Base-by-base conservation (phyloP, 2,329 filamentous ascomycete species). In the Mariannaea elegans region DNA sequence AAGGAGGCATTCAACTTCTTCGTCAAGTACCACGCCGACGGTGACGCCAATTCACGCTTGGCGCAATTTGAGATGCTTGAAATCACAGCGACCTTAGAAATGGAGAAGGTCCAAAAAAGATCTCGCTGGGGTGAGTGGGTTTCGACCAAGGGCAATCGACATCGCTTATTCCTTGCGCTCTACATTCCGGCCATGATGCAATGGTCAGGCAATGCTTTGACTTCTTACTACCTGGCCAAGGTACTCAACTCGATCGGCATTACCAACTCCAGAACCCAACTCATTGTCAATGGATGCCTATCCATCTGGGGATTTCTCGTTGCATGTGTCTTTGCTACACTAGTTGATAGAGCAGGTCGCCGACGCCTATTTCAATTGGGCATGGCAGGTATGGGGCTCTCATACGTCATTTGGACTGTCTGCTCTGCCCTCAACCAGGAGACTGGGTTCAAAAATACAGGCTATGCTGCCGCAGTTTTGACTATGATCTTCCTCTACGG, bases 381-480 rank as follows among this genome's bases (percentile, higher is more conserved):
- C 42, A 68, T 73, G 55, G 32, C 71, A 5, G 75, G 75, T 4
- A 79, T 79, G 76, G 64, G 76, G 0, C 18, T 69, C 2, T 73
- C 71, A 1, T 78, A 75, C 24, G 65, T 77, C 24, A 68, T 77
- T 18, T 76, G 75, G 77, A 84, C 81, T 0, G 75, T 76, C 1
- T 73, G 73, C 36, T 76, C 76, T 1, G 77, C 79, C 0, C 66
- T 72, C 7, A 77, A 72, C 31, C 63, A 76, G 24, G 67, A 71
- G 24, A 63, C 60, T 45, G 62, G 70, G 0, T 69, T 69, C 4
- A 54, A 69, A 6, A 53, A 69, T 2, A 68, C 55, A 0, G 66
- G 66, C 1, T 77, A 78, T 14, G 81, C 79, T 1, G 76, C 77
- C 16, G 81, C 76, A 4, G 79, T 82, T 10, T 76, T 85, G 34